Conservation (phyloP, 768 basidiomycete genomes). For the Lenzites betulinus region DNA sequence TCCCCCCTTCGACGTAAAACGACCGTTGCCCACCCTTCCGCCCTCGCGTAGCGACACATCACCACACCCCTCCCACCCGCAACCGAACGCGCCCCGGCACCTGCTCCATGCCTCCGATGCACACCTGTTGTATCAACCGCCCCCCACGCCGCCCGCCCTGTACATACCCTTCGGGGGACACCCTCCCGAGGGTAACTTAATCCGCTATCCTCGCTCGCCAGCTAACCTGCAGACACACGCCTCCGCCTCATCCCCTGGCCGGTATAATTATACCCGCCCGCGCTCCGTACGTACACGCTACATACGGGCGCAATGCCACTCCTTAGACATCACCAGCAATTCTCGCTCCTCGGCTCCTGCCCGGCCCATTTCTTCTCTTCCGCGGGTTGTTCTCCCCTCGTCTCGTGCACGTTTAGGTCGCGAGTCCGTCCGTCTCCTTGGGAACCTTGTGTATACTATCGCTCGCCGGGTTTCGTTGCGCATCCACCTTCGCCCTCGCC, state of each 20-base stretch:
- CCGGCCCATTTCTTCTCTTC: not conserved
- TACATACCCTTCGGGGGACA: too few species aligned
- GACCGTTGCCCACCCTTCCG: not conserved
- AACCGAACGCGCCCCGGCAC: not conserved
- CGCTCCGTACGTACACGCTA: not conserved
- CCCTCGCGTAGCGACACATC: constrained; percentile 5
- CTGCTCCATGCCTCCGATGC: constrained; percentile 5
- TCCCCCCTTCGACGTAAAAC: not conserved
- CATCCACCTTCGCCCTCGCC: not conserved
- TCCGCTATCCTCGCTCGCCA: too few species aligned
- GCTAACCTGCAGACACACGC: too few species aligned
- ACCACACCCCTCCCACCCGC: not conserved
- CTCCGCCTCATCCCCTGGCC: too few species aligned
- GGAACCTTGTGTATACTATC: constrained; percentile 13
- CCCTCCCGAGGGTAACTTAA: too few species aligned
- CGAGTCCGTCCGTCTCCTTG: not conserved
- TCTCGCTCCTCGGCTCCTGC: not conserved
- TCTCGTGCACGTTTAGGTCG: not conserved
- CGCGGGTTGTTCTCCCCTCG: not conserved
- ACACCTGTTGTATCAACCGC: constrained; percentile 1
- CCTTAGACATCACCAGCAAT: too few species aligned
- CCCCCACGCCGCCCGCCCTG: not conserved
- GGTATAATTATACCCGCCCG: not conserved
- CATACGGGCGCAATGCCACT: not conserved
- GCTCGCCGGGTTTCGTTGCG: not conserved